Base-by-base conservation (phyloP, 2,329 filamentous ascomycete species). In the Colletotrichum trifolii region DNA sequence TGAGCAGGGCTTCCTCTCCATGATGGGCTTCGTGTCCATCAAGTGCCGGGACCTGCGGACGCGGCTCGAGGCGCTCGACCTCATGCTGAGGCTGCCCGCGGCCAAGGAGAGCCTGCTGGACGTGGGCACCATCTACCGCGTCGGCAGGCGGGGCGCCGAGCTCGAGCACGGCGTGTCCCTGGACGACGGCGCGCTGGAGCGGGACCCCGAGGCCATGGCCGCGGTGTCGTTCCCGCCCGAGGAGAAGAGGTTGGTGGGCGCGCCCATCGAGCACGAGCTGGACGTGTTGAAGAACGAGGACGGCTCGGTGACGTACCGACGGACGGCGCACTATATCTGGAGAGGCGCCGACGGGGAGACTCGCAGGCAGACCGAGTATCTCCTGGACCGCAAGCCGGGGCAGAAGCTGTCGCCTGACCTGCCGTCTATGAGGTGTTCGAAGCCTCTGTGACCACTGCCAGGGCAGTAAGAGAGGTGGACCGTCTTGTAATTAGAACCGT, bases 21-120 rank as follows among this genome's bases (percentile, higher is more conserved):
- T 59, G 52, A 40, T 64, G 49, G 38, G 38, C 2, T 60, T 64
- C 6, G 57, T 64, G 2, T 60, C 61, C 0, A 50, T 40, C 7
- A 64, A 64, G 36, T 45, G 61, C 49, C 36, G 61, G 10, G 55
- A 60, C 63, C 83, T 76, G 0, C 69, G 75, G 11, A 71, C 80
- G 4, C 69, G 80, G 9, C 71, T 79, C 1, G 73, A 76, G 2
- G 80, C 80, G 0, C 70, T 81, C 0, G 69, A 73, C 6, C 71
- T 81, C 2, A 64, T 67, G 60, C 39, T 15, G 8, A 54, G 33
- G 46, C 11, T 64, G 3, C n/a, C 54, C 0, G 54, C 60, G n/a
- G 74, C 81, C 2, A 65, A 64, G n/a, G 56, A 64, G n/a, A 56
- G 56, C 0, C 17, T 60, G 6, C 12, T 48, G 4, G 61, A 60